Percentiles rank a stretch among this genome's conserved stretches.
Conservation (phyloP, 352 stramenopile genomes). For the Pythium sukuiense region DNA sequence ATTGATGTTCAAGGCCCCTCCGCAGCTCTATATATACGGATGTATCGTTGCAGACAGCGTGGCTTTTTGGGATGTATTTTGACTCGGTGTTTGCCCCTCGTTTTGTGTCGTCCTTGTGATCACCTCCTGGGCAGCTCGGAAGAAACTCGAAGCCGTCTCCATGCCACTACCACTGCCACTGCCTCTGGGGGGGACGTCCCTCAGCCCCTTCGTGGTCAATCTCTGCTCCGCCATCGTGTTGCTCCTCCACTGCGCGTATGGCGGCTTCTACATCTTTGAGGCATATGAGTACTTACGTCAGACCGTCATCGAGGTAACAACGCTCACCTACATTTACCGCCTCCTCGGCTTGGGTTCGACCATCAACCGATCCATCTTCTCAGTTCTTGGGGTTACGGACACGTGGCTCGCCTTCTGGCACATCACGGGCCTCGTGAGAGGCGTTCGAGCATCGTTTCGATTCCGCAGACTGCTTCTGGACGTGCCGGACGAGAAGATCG, state of each 20-base stretch:
- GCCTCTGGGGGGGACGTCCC: neutral
- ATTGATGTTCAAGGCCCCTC: too few species aligned
- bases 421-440: neutral
- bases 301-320: neutral
- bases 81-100: too few species aligned
- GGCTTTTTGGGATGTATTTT: too few species aligned
- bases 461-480: conserved; percentile 13
- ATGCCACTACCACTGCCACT: neutral
- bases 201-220: neutral
- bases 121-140: too few species aligned
- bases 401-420: conserved; percentile 11
- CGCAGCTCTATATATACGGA: too few species aligned
- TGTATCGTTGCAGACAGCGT: too few species aligned
- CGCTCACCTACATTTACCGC: conserved; percentile 1
- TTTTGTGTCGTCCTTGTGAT: too few species aligned
- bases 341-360: conserved; percentile 8
- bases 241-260: conserved; percentile 8
- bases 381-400: conserved; percentile 1
- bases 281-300: conserved; percentile 5
- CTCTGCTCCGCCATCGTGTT: conserved; percentile 7
- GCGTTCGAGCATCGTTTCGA: conserved; percentile 1
- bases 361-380: neutral
- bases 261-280: conserved; percentile 12
- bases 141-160: too few species aligned
- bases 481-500: conserved; percentile 6